A percentile compares a stretch with the other conserved stretches of the same genome.
Conservation (phyloP, 352 stramenopile species). For the Saprolegnia diclina region DNA sequence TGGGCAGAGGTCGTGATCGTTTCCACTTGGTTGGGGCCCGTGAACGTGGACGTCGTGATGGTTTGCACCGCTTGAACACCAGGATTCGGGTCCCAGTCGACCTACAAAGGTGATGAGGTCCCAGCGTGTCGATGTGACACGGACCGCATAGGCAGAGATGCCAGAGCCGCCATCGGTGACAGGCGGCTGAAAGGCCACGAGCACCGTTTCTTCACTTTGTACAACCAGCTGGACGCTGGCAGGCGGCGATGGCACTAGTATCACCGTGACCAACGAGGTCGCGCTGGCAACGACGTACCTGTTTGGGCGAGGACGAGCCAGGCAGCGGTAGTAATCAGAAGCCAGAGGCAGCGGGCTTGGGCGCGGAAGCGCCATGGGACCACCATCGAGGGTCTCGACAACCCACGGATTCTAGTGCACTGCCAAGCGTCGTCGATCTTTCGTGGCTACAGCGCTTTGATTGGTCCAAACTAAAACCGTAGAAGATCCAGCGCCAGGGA, state of each 20-base stretch:
- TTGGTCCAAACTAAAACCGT: not conserved
- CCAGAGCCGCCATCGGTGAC: constrained; percentile 62
- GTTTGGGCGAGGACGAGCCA: not conserved
- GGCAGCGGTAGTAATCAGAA: not conserved
- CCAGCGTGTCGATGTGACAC: not conserved
- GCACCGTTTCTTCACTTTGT: constrained; percentile 64
- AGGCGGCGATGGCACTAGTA: constrained; percentile 41
- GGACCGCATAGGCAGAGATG: constrained; percentile 52
- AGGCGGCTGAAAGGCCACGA: constrained; percentile 69
- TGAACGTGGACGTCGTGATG: constrained; percentile 70
- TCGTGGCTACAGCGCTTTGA: not conserved
- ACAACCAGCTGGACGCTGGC: constrained; percentile 57
- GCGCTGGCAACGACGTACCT: not conserved
- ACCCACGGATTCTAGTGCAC: not conserved
- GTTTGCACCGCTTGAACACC: constrained; percentile 86
- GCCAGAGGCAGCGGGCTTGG: not conserved
- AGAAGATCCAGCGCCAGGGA: not conserved
- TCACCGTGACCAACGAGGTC: not conserved
- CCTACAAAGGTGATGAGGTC: constrained; percentile 28
- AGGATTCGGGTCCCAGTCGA: constrained; percentile 91
- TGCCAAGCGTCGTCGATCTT: not conserved
- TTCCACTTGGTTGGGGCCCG: constrained; percentile 92
- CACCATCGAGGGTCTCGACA: not conserved
- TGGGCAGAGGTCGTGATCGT: constrained; percentile 79
- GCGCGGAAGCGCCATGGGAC: not conserved